Conservation (phyloP, 2,329 filamentous ascomycete genomes). For the Fusarium abutilonis region DNA sequence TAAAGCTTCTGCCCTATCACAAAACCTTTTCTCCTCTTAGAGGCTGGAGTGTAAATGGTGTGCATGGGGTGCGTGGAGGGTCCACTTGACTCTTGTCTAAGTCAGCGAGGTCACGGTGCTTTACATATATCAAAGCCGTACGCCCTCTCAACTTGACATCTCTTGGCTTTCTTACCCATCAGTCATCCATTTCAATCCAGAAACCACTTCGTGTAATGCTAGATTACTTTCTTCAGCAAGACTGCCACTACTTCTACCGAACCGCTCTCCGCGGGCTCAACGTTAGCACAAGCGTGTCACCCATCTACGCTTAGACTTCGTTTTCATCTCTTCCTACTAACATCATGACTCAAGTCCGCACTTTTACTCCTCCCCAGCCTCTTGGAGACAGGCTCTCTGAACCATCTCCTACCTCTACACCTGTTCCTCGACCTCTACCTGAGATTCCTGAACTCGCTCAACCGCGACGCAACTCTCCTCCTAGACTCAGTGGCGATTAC, state of each 20-base stretch:
- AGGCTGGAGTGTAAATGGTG: constrained; percentile 31
- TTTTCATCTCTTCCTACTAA: constrained; percentile 40
- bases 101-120: constrained; percentile 42
- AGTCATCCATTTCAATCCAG: constrained; percentile 14
- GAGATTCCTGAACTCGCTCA: constrained; percentile 47
- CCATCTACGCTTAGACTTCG: constrained; percentile 71
- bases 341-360: constrained; percentile 52
- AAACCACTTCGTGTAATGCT: constrained; percentile 71
- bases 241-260: constrained; percentile 94
- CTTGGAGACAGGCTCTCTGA: constrained; percentile 74
- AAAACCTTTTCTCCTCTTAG: neutral
- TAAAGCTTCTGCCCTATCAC: constrained; percentile 29
- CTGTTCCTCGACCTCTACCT: constrained; percentile 55
- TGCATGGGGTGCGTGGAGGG: constrained; percentile 40
- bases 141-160: constrained; percentile 30
- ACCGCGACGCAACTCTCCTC: constrained; percentile 36
- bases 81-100: constrained; percentile 48
- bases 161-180: constrained; percentile 18
- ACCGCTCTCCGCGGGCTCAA: constrained; percentile 87
- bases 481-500: constrained; percentile 48
- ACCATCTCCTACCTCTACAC: constrained; percentile 37
- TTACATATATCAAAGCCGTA: constrained; percentile 44
- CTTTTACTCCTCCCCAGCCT: constrained; percentile 71
- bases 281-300: constrained; percentile 80
- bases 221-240: constrained; percentile 83